Base-by-base conservation (phyloP, 2,329 filamentous ascomycete species). In the Zasmidium cellare region DNA sequence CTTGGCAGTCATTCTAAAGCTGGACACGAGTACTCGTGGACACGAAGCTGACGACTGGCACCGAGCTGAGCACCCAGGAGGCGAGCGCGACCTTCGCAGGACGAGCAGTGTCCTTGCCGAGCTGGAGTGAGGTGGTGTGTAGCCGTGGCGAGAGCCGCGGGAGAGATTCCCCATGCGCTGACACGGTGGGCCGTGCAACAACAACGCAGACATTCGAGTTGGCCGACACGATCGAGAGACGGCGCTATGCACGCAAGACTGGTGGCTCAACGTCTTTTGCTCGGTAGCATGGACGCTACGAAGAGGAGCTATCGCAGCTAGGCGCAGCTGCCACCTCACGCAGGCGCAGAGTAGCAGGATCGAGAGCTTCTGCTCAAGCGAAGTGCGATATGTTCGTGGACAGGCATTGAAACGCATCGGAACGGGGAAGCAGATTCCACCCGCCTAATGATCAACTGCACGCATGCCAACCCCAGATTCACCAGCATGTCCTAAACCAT, bases 341-440 rank as follows among this genome's bases (percentile, higher is more conserved):
- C 35, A 41, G 16, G 52, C 46, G 52, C 51, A 48, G n/a, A 22
- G 35, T 48, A 22, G 46, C 19, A 55, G 52, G 51, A 51, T 54
- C 38, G 25, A 41, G 55, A 56, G 54, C 53, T 61, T 59, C 56
- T 49, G 35, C 35, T 51, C 23, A 60, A 64, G 64, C 64, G 60
- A 64, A 49, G 28, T 57, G 52, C 54, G 46, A 56, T 54, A 50
- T 25, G 47, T 52, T 55, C 56, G 46, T 56, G 54, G 47, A 51
- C 54, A 60, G 55, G 59, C 58, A 62, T 62, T 56, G 35, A 59
- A 54, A 57, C 64, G 62, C 60, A 65, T 23, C 61, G 63, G 65
- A 19, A 61, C 62, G 64, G 62, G 64, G 58, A 60, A 24, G n/a
- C 3, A 46, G 12, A 45, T 62, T 62, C 64, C 65, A 64, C 58